Percentiles rank a stretch among this genome's conserved stretches.
Conservation (phyloP, 1,284 basidiomycete species). For the Serendipita sp. region DNA sequence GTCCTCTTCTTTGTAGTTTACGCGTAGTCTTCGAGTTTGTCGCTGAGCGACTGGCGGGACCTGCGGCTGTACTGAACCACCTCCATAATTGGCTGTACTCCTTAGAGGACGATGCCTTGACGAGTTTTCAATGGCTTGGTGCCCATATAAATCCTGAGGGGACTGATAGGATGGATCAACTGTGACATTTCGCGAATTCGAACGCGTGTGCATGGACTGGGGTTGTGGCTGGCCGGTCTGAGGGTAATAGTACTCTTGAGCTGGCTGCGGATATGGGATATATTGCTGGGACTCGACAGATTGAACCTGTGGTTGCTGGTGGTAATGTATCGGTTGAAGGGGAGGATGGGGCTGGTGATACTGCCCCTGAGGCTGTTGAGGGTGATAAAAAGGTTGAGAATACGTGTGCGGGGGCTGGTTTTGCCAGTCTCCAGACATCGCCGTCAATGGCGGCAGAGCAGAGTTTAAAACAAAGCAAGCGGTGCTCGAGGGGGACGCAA, state of each 20-base stretch:
- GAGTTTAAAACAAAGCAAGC: background rate
- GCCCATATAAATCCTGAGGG: background rate
- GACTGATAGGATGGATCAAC: background rate
- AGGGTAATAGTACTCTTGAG: background rate
- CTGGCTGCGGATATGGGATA: background rate
- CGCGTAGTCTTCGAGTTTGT: background rate
- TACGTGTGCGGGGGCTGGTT: background rate
- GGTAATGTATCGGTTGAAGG: background rate
- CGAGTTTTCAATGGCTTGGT: background rate
- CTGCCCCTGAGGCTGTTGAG: background rate
- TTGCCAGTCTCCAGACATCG: conserved; percentile 4
- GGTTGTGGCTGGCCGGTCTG: background rate
- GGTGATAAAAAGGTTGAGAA: background rate
- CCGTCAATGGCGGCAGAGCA: background rate
- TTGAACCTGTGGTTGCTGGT: background rate
- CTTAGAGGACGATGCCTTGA: background rate
- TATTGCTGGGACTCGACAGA: background rate
- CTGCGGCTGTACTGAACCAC: background rate
- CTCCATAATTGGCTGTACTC: background rate
- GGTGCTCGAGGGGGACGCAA: background rate
- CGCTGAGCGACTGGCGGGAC: background rate
- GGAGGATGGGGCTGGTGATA: background rate
- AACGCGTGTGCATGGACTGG: background rate
- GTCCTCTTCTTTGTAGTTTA: conserved; percentile 4
- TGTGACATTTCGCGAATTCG: background rate